Evolutionary conservation across 306 rosid species (phyloP).

Genomic region (Fragaria ananassa): DNA sequence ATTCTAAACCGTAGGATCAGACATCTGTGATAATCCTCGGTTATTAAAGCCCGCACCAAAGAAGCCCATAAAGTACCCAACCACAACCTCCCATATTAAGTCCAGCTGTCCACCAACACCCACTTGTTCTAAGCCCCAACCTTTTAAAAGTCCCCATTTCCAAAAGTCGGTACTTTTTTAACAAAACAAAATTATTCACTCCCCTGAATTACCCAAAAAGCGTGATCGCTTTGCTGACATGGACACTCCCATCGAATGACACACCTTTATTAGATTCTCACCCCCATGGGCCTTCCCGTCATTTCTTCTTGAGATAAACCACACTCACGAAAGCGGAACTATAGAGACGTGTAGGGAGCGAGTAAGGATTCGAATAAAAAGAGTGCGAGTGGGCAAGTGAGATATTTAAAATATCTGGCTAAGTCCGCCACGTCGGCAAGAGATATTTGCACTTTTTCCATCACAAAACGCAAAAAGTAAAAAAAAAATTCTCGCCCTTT

Average conservation of each 20-base stretch:
- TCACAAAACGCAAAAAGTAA: neutral
- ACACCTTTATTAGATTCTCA: neutral
- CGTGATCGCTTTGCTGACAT: conserved; percentile 14
- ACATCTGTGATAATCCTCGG: neutral
- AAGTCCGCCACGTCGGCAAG: conserved; percentile 47
- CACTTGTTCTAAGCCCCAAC: neutral
- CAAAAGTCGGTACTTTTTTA: neutral
- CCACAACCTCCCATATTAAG: neutral
- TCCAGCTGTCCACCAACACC: conserved; percentile 35
- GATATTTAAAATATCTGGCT: conserved; percentile 48
- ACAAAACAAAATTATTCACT: neutral
- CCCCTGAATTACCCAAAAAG: conserved; percentile 11
- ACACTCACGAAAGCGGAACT: neutral
- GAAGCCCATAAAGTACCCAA: neutral
- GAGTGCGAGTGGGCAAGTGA: neutral
- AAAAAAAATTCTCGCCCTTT: neutral
- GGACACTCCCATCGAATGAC: conserved; percentile 22
- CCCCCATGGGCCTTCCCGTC: neutral
- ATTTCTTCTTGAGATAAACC: neutral
- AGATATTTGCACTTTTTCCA: conserved; percentile 42
- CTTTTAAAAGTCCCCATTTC: neutral
- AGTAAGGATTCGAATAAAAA: neutral
- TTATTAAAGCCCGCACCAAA: neutral
- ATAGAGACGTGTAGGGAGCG: neutral
- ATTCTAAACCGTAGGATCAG: neutral